Evolutionary conservation across 345 rosid genomes (phyloP).

Genomic region (Psidium friedrichsthalianum): DNA sequence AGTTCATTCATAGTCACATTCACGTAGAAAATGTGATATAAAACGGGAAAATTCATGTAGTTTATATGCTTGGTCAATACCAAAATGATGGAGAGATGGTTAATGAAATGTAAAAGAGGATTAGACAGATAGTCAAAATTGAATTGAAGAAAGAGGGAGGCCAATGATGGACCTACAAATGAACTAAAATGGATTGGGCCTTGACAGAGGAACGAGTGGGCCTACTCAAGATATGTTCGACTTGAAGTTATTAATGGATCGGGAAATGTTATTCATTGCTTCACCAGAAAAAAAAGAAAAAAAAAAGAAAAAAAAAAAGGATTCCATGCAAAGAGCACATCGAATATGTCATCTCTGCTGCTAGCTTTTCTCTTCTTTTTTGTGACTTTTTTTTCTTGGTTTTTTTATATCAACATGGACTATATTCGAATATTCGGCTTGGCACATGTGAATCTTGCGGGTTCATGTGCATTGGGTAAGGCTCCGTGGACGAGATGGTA

Average conservation of each 20-base stretch:
- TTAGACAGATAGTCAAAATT: background rate
- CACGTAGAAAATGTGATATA: background rate
- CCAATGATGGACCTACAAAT: background rate
- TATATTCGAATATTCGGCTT: background rate
- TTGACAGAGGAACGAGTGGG: background rate
- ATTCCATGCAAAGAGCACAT: background rate
- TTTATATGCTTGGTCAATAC: background rate
- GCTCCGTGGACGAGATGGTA: rapidly evolving
- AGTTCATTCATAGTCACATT: background rate
- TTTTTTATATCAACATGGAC: background rate
- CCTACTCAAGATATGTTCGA: background rate
- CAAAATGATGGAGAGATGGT: background rate
- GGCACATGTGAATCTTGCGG: too few relatives aligned
- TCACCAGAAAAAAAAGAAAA: background rate
- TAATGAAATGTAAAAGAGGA: background rate
- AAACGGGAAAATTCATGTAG: background rate
- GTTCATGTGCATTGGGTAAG: background rate
- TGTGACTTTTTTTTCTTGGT: background rate
- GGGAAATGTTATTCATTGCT: background rate
- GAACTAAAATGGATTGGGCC: background rate
- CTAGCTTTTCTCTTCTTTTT: background rate
- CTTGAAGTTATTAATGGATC: background rate
- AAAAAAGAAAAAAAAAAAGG: background rate
- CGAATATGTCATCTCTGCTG: background rate
- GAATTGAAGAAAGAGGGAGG: background rate